Base-by-base conservation (phyloP, 2,329 filamentous ascomycete species). In the Colletotrichum sp. region DNA sequence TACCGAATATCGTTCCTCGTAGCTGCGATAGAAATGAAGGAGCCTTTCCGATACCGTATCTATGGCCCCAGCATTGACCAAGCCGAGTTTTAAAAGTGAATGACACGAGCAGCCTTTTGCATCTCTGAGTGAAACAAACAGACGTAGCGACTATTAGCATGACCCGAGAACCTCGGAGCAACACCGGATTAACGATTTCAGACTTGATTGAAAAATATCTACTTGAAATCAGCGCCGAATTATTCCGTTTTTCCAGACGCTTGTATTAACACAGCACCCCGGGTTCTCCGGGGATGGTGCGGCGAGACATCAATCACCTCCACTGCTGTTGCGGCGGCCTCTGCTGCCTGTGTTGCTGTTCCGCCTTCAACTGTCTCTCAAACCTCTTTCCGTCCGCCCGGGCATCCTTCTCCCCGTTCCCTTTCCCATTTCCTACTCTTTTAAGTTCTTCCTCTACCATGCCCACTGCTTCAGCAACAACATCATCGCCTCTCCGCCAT, bases 401-500 rank as follows among this genome's bases (percentile, higher is more conserved):
- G 12, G 77, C 71, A 21, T 73, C 75, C 75, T 74, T 78, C 68
- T 77, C 71, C 30, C 78, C 79, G 1, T 62, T 44, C 9, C 81
- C 84, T 82, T 76, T 70, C 39, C 78, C 79, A 7, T 55, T 44
- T 13, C 81, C 84, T 83, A 90, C 85, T 44, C 88, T 85, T 72
- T 81, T 84, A 80, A 92, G 80, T 34, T 89, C 89, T 76, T 89
- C 87, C 82, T 89, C 89, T 5, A 95, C 91, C 74, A 96, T 89
- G 16, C 88, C 90, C 69, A 92, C 88, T 4, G 93, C 92, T 83
- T 95, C 93, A 1, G 87, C 87, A 72, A 91, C 87, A 9, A 95
- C 93, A 85, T 97, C 95, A 32, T 89, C 87, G 0, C 95, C 95
- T 13, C 89, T 90, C 57, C 93, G 89, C 95, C 95, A 97, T 24